phyloP scores from a whole-genome alignment of 2,329 filamentous ascomycete genomes.

The Bipolaris oryzae region DNA sequence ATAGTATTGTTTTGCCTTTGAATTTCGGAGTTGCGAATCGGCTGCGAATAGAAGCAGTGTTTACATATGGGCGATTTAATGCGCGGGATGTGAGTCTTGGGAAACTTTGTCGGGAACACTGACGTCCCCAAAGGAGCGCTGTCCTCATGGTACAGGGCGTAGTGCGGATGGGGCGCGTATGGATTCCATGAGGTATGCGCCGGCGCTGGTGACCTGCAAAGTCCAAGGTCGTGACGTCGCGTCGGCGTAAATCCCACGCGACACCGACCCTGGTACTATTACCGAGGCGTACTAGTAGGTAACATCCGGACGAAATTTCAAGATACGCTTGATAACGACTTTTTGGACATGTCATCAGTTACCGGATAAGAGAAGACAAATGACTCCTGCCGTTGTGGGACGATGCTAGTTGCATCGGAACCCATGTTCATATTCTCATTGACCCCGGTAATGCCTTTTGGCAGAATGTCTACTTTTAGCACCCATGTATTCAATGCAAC shows the following conservation, averaged over 20 bases:
- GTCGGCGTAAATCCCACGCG: slow-evolving; percentile 26
- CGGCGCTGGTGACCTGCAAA: slow-evolving; percentile 1
- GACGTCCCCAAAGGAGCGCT: slow-evolving; percentile 56
- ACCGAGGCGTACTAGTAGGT: background rate
- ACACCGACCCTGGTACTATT: slow-evolving; percentile 18
- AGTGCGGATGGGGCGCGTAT: slow-evolving; percentile 26
- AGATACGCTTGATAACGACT: background rate
- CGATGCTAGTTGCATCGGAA: background rate
- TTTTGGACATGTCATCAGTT: background rate
- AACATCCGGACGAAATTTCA: slow-evolving; percentile 3
- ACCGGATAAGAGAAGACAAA: background rate
- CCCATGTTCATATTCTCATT: background rate
- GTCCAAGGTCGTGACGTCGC: slow-evolving; percentile 31
- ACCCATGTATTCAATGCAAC: background rate
- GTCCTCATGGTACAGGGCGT: slow-evolving; percentile 55
- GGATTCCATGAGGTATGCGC: slow-evolving; percentile 31
- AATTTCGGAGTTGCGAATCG: slow-evolving; percentile 46
- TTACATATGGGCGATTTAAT: slow-evolving; percentile 35
- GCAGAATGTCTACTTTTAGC: background rate
- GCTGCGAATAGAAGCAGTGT: slow-evolving; percentile 37
- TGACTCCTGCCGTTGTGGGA: background rate
- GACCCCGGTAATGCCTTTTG: background rate
- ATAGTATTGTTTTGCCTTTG: slow-evolving; percentile 38
- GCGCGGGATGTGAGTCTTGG: slow-evolving; percentile 25
- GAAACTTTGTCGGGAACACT: slow-evolving; percentile 54